A percentile compares a stretch with the other conserved stretches of the same genome.
Conservation (phyloP, 2,329 filamentous ascomycete genomes). For the Ophiostoma sp. region DNA sequence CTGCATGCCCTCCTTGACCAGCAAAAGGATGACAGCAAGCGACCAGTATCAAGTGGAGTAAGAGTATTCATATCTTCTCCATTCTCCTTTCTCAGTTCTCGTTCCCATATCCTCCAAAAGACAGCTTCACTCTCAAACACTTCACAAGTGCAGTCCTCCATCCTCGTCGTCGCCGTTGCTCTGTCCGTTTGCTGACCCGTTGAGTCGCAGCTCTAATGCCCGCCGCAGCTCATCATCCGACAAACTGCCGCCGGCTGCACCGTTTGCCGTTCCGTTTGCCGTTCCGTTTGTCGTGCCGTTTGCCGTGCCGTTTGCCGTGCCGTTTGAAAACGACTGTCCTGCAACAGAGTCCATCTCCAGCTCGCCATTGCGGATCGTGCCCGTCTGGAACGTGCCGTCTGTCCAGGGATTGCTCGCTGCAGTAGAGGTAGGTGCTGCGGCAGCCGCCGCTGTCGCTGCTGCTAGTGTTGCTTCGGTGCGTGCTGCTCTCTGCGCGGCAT, state of each 20-base stretch:
- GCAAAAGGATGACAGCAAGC: neutral
- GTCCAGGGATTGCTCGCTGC: slow-evolving; percentile 45
- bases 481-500: slow-evolving; percentile 20
- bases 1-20: neutral
- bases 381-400: slow-evolving; percentile 60
- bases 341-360: slow-evolving; percentile 40
- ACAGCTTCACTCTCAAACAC: neutral
- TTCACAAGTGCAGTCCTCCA: slow-evolving; percentile 59
- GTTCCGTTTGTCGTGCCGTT: slow-evolving; percentile 48
- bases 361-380: slow-evolving; percentile 49
- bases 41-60: neutral
- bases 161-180: slow-evolving; percentile 46
- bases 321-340: slow-evolving; percentile 18
- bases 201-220: slow-evolving; percentile 32
- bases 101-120: neutral
- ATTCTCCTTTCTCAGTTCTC: neutral
- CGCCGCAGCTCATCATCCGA: slow-evolving; percentile 41
- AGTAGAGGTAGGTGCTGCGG: neutral
- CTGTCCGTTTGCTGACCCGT: slow-evolving; percentile 7
- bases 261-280: neutral
- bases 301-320: slow-evolving; percentile 10
- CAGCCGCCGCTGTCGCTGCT: slow-evolving; percentile 8
- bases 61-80: neutral
- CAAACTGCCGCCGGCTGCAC: slow-evolving; percentile 29
- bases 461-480: slow-evolving; percentile 10